These are phyloP conservation scores for Fusarium brachygibbosum DNA, from an alignment of 2,329 filamentous ascomycete genomes.

Conservation along the genomic window DNA sequence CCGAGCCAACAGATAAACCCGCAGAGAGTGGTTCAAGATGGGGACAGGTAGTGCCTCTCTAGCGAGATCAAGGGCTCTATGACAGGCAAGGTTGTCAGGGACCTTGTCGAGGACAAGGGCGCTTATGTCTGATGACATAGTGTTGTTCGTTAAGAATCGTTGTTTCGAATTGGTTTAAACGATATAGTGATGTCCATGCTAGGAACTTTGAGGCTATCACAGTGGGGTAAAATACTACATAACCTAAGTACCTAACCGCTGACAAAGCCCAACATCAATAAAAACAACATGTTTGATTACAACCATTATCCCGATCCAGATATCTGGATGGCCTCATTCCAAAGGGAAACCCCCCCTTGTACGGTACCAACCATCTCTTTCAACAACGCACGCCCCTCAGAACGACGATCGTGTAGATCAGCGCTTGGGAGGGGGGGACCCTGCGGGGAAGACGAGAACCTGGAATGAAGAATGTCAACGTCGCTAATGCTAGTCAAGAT, in stretches of 20 bases:
- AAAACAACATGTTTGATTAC: background rate
- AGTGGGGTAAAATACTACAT: slow-evolving; percentile 2
- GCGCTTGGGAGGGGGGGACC: slow-evolving; percentile 16
- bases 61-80: slow-evolving; percentile 36
- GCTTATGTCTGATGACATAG: slow-evolving; percentile 6
- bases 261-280: slow-evolving; percentile 16
- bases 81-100: slow-evolving; percentile 35
- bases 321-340: slow-evolving; percentile 31
- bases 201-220: background rate
- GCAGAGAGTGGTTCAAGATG: slow-evolving; percentile 51
- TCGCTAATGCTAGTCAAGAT: slow-evolving; percentile 3
- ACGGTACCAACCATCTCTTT: background rate
- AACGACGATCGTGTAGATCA: slow-evolving; percentile 29
- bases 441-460: slow-evolving; percentile 30
- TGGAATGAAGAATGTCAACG: slow-evolving; percentile 16
- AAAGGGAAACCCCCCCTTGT: background rate
- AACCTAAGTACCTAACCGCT: background rate
- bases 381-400: slow-evolving; percentile 12
- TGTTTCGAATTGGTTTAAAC: background rate
- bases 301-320: slow-evolving; percentile 6
- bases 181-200: slow-evolving; percentile 5
- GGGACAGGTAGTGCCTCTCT: slow-evolving; percentile 39
- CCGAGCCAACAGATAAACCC: slow-evolving; percentile 48
- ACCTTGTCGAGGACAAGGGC: slow-evolving; percentile 14
- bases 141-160: slow-evolving; percentile 2